A percentile compares a stretch with the other conserved stretches of the same genome.
Evolutionary conservation across 371 early-diverging fungal genomes (phyloP).

Genomic region (Mucor saturninus): DNA sequence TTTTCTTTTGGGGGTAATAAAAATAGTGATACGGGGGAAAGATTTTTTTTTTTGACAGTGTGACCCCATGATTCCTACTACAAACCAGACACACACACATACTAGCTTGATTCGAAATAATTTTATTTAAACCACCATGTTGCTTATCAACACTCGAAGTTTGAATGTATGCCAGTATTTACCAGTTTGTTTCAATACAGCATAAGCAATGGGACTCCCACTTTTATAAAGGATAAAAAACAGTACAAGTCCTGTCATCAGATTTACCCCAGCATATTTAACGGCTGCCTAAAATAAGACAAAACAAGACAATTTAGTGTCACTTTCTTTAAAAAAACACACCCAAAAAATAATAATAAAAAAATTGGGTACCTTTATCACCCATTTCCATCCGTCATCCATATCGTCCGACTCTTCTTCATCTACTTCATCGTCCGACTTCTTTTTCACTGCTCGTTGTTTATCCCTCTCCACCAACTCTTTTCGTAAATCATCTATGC

Average conservation of each 20-base stretch:
- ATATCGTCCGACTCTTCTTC: constrained; percentile 8
- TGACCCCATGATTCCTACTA: too few species aligned
- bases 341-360: too few species aligned
- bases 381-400: constrained; percentile 35
- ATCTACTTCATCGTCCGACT: constrained; percentile 13
- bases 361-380: constrained; percentile 31
- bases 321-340: background rate
- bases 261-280: constrained; percentile 46
- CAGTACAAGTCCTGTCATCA: constrained; percentile 38
- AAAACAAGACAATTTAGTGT: background rate
- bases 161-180: constrained; percentile 27
- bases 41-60: too few species aligned
- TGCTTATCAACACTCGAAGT: constrained; percentile 17
- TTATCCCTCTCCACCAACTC: constrained; percentile 43
- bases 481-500: constrained; percentile 49
- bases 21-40: too few species aligned
- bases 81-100: too few species aligned
- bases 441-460: constrained; percentile 18
- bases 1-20: too few species aligned
- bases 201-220: constrained; percentile 42
- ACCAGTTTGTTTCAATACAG: constrained; percentile 30
- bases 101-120: too few species aligned
- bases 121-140: constrained; percentile 2
- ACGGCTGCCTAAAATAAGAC: constrained; percentile 35
- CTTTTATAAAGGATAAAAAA: constrained; percentile 41